Evolutionary conservation across 163 green algal genomes (phyloP), one percentile per base, ranked within the genome.

Genomic region (Prototheca stagnorum): DNA sequence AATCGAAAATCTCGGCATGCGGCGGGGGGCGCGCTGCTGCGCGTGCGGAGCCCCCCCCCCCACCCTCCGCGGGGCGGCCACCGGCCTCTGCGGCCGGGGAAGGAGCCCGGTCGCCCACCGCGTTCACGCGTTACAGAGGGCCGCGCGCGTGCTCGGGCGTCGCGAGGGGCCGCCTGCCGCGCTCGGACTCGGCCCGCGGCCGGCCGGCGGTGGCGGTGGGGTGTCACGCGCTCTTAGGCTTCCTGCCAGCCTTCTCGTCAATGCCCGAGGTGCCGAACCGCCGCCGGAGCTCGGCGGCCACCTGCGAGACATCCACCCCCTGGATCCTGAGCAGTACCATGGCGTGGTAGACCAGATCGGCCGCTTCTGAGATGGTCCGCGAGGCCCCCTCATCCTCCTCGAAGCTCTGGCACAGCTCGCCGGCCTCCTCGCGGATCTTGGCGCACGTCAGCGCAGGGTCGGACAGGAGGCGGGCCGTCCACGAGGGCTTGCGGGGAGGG

Each of bases 341-440:
- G 31, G 79, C 67, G 61, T 99, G 90, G 67, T 99, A 99, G 26
- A 98, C 61, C 50, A 99, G 70, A 69, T 99, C 90, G 3, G 90
- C 90, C 58, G 82, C 81, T 59, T 99, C 84, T n/a, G 70, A 86
- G 11, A 82, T 83, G 0, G 79, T 68, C 1, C 88, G 57, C 11
- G 11, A 37, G 11, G 22, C 29, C 21, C 74, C 78, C 60, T 99
- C 90, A n/a, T 72, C 40, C 14, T 73, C 35, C 61, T 94, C 81
- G 53, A 86, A 60, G 14, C 86, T 94, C 56, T 92, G 49, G 61
- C 89, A 96, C 45, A 97, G 79, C 75, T 97, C 88, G 0, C 60
- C 72, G 19, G 81, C 82, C 56, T 92, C 81, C 49, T 92, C 81
- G 42, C 68, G 62, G 22, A 87, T 60, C 63, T 99, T 99, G 39